These are phyloP conservation scores for Oxytropis ochrocephala DNA, from an alignment of 306 rosid genomes.

Conservation along the genomic window DNA sequence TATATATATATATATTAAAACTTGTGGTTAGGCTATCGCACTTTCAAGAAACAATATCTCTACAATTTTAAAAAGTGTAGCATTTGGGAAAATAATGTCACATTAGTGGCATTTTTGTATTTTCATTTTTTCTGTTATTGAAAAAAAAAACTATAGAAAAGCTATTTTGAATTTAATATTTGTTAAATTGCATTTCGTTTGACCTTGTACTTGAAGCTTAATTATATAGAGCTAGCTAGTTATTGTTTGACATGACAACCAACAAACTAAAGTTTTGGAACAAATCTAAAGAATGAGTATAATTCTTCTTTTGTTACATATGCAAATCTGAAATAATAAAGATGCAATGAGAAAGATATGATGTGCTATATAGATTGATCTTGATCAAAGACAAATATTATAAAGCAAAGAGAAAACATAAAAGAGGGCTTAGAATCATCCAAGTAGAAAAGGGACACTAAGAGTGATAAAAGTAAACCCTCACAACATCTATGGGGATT, in stretches of 20 bases:
- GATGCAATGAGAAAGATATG: conserved; percentile 38
- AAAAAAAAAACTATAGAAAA: no score
- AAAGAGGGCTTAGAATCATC: conserved; percentile 32
- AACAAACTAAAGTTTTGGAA: conserved; percentile 16
- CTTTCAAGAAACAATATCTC: no score
- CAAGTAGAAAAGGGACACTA: conserved; percentile 27
- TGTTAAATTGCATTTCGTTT: conserved; percentile 9
- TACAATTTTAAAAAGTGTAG: no score
- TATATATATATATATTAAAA: no score
- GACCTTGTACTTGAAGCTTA: conserved; percentile 29
- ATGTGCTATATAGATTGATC: conserved; percentile 22
- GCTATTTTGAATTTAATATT: neutral
- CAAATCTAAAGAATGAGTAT: conserved; percentile 26
- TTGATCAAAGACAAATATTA: conserved; percentile 28
- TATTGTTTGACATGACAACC: conserved; percentile 26
- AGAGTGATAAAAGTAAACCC: conserved; percentile 33
- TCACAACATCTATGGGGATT: conserved; percentile 26
- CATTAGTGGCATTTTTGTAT: no score
- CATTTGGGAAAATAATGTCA: no score
- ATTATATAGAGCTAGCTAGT: conserved; percentile 2
- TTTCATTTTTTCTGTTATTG: no score
- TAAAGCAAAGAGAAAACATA: conserved; percentile 34
- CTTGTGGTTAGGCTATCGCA: no score
- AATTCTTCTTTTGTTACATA: conserved; percentile 28
- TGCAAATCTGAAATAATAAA: conserved; percentile 33